Percentiles rank a stretch among this genome's conserved stretches.
Conservation (phyloP, 2,329 filamentous ascomycete species). For the Lachnellula occidentalis region DNA sequence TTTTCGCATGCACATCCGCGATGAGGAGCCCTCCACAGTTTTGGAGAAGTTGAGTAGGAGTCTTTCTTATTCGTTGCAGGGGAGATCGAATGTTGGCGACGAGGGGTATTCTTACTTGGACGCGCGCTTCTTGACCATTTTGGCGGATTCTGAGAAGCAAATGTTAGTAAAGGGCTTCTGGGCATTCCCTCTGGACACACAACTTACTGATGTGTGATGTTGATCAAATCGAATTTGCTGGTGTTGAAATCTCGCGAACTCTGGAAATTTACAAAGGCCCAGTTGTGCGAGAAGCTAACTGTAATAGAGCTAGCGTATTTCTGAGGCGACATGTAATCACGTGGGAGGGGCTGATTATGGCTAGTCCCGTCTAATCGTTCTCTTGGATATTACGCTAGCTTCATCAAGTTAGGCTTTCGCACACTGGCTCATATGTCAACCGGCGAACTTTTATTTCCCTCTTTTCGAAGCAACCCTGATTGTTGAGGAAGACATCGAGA, state of each 20-base stretch:
- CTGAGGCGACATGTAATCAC: no score
- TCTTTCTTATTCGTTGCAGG: background rate
- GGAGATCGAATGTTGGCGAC: background rate
- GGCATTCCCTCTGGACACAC: no score
- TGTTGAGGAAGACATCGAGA: slow-evolving; percentile 30
- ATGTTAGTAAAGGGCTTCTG: background rate
- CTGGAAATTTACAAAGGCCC: no score
- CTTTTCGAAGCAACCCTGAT: slow-evolving; percentile 4
- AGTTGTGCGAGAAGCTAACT: no score
- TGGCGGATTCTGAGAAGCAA: slow-evolving; percentile 48
- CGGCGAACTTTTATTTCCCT: slow-evolving; percentile 2
- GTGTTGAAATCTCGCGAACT: background rate
- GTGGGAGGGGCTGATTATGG: no score
- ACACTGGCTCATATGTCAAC: background rate
- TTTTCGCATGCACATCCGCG: no score
- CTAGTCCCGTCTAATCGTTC: background rate
- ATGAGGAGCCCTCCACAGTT: background rate
- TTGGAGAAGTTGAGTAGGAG: no score
- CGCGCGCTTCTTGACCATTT: slow-evolving; percentile 69
- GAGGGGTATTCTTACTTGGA: slow-evolving; percentile 47
- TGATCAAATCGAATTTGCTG: slow-evolving; percentile 1
- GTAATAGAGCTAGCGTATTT: no score
- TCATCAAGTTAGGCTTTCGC: background rate
- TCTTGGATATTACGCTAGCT: background rate
- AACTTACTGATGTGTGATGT: slow-evolving; percentile 16